Conservation (phyloP, 73 alveolate genomes). For the Tetrahymena borealis region DNA sequence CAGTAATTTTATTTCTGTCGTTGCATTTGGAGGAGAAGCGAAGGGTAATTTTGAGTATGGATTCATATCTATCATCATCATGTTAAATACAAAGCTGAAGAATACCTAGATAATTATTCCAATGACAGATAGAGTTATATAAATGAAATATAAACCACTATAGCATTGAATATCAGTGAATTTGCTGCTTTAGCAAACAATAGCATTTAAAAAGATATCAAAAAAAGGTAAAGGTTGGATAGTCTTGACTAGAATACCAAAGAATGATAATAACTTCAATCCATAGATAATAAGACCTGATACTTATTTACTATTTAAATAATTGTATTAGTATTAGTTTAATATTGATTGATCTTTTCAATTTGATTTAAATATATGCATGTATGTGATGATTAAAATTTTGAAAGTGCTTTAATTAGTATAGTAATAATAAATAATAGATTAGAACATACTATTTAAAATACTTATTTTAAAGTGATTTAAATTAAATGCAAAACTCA, state of each 20-base stretch:
- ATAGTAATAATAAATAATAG: too few relatives aligned
- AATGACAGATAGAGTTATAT: conserved; percentile 22
- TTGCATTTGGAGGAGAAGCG: conserved; percentile 20
- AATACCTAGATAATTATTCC: conserved; percentile 21
- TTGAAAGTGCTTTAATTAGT: too few relatives aligned
- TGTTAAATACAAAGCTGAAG: conserved; percentile 14
- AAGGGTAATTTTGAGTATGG: conserved; percentile 23
- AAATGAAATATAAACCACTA: conserved; percentile 21
- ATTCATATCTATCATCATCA: conserved; percentile 19
- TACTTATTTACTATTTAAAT: background rate
- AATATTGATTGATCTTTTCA: too few relatives aligned
- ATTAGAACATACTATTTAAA: too few relatives aligned
- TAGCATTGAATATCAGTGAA: conserved; percentile 28
- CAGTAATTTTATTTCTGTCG: background rate
- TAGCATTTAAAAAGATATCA: conserved; percentile 20
- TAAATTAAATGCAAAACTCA: too few relatives aligned
- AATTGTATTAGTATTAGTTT: background rate
- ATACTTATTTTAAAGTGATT: too few relatives aligned
- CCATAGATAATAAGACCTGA: background rate
- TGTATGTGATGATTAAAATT: too few relatives aligned
- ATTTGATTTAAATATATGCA: too few relatives aligned
- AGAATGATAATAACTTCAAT: conserved; percentile 17
- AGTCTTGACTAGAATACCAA: conserved; percentile 30
- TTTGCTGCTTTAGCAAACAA: conserved; percentile 31
- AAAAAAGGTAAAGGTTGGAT: conserved; percentile 20